Evolutionary conservation across 208 protist species (phyloP).

Genomic region (Vickermania ingenoplastis): DNA sequence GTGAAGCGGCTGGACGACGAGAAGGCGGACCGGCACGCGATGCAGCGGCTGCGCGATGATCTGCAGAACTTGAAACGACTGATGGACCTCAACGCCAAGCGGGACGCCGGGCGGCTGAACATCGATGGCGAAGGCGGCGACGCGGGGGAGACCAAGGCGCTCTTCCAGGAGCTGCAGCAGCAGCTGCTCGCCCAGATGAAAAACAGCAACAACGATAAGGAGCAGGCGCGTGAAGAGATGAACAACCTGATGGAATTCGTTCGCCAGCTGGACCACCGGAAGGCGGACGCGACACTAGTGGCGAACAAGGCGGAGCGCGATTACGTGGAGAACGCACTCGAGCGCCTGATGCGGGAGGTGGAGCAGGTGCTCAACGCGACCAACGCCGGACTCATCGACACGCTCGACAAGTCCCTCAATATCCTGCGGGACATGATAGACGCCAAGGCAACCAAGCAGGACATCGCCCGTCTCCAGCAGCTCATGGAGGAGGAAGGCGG

Average conservation of each 20-base stretch:
- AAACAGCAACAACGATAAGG: conserved; percentile 10
- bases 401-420: conserved; percentile 82
- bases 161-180: conserved; percentile 54
- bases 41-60: conserved; percentile 72
- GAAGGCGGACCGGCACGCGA: conserved; percentile 54
- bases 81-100: conserved; percentile 32
- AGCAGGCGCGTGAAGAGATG: conserved; percentile 29
- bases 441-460: conserved; percentile 77
- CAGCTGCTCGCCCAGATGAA: conserved; percentile 42
- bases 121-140: conserved; percentile 7
- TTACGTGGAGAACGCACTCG: conserved; percentile 87
- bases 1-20: conserved; percentile 26
- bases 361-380: conserved; percentile 88
- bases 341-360: conserved; percentile 87
- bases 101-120: conserved; percentile 1
- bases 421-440: conserved; percentile 89
- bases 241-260: conserved; percentile 43
- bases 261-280: conserved; percentile 73
- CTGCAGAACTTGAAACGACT: conserved; percentile 41
- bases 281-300: conserved; percentile 79
- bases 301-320: conserved; percentile 89
- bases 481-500: conserved; percentile 42
- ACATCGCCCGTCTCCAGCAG: conserved; percentile 66
- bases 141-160: conserved; percentile 19
- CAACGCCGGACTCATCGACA: conserved; percentile 87